Base-by-base conservation (phyloP, 2,329 filamentous ascomycete species). In the Colletotrichum lupini region DNA sequence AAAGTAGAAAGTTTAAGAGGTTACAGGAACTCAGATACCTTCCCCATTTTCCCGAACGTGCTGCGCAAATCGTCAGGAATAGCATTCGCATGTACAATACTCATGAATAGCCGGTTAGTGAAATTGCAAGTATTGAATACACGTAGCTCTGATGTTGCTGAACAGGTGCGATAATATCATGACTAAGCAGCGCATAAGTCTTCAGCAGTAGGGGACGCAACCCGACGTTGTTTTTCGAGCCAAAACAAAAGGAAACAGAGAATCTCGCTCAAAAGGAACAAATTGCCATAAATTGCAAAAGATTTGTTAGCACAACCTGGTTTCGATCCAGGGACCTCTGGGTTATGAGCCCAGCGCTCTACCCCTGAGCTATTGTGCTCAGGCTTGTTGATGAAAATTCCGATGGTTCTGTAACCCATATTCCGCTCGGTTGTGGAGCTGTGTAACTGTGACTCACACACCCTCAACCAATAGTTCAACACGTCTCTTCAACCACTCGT, bases 311-410 rank as follows among this genome's bases (percentile, higher is more conserved):
- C 69, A 72, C 69, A 67, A 72, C 69, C 69, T 72, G 69, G 69
- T 72, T 72, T 72, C 69, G 69, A 72, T 72, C 69, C 69, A 72
- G 69, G 69, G 69, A 68, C 69, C 69, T 72, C 69, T 72, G 69
- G 69, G 69, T 72, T 72, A 72, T 72, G 69, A 72, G 69, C 69
- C 69, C 69, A 72, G 69, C 69, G 69, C 69, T 72, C 69, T 72
- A 65, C 62, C 62, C 62, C 62, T 65, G 62, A 65, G 62, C 62
- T 65, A 65, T 57, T 57, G 62, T 65, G 62, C 62, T 65, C 37
- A 9, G 19, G 2, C 24, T 60, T 37, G 19, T 11, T 35, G 37
- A 1, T 35, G 37, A 8, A 1, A n/a, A 2, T 1, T 1, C 0
- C 0, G 4, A 0, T 0, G 5, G 3, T 4, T 8, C 3, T 5